These are phyloP conservation scores for Hyaloperonospora brassicae DNA, from an alignment of 352 stramenopile species.

Conservation along the genomic window DNA sequence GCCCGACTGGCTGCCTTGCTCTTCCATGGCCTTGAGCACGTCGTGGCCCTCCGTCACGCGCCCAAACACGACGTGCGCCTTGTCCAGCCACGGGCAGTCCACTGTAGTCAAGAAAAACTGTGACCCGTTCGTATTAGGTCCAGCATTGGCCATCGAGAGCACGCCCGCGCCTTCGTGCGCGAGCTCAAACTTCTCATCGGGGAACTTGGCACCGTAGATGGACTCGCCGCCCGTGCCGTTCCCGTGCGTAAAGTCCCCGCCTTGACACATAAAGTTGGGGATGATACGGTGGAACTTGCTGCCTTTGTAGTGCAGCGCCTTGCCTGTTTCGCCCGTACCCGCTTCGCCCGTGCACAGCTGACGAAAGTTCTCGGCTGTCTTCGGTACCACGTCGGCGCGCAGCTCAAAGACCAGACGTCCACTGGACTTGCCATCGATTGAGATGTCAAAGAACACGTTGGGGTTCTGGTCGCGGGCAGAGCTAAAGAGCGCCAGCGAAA, in stretches of 20 bases:
- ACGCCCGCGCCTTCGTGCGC: conserved; percentile 86
- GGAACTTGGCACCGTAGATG: conserved; percentile 94
- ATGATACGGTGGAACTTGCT: conserved; percentile 91
- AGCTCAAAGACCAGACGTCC: conserved; percentile 87
- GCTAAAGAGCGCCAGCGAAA: conserved; percentile 44
- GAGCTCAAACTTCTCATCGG: conserved; percentile 94
- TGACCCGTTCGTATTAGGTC: conserved; percentile 95
- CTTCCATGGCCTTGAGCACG: conserved; percentile 95
- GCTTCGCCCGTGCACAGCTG: conserved; percentile 96
- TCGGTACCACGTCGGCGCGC: conserved; percentile 93
- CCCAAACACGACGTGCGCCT: conserved; percentile 90
- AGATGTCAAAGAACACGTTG: conserved; percentile 96
- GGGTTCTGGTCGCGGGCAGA: conserved; percentile 63
- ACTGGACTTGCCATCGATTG: conserved; percentile 85
- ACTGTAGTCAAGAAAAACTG: conserved; percentile 97
- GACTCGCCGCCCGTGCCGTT: conserved; percentile 86
- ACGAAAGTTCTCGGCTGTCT: conserved; percentile 98
- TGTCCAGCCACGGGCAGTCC: conserved; percentile 87
- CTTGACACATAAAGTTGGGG: conserved; percentile 93
- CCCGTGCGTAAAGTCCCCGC: conserved; percentile 93
- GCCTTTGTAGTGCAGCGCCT: conserved; percentile 83
- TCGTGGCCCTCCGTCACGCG: conserved; percentile 90
- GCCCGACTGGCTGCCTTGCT: conserved; percentile 87
- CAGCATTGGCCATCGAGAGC: conserved; percentile 96
- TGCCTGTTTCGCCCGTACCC: conserved; percentile 74